A percentile compares a stretch with the other conserved stretches of the same genome.
phyloP scores from a whole-genome alignment of 345 rosid species.

The Camelina laxa region DNA sequence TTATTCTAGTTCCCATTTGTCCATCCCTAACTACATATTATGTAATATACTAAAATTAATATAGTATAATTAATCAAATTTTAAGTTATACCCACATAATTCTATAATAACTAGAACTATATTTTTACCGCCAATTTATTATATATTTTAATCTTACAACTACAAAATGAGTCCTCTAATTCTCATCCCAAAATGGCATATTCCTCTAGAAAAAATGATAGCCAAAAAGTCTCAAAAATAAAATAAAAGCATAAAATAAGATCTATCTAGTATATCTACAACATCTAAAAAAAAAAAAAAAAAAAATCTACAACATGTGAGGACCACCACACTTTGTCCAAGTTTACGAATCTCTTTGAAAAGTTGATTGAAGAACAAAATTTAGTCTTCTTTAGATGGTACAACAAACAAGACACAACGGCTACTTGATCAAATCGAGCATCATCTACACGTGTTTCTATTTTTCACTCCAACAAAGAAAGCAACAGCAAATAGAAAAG shows the following conservation, averaged over 20 bases:
- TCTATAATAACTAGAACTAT: too few relatives aligned
- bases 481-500: not conserved
- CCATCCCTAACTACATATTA: too few relatives aligned
- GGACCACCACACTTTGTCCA: conserved; percentile 25
- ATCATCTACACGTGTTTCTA: conserved; percentile 23
- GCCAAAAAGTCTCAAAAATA: not conserved
- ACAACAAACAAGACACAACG: not conserved
- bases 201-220: not conserved
- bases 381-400: not conserved
- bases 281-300: too few relatives aligned
- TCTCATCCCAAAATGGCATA: conserved; percentile 20
- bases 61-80: not conserved
- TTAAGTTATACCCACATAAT: not conserved
- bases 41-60: not conserved
- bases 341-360: conserved; percentile 4
- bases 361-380: not conserved
- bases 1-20: too few relatives aligned
- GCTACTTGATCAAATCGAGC: conserved; percentile 22
- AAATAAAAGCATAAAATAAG: not conserved
- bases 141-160: too few relatives aligned
- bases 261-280: not conserved
- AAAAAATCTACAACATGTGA: conserved; percentile 5
- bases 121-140: too few relatives aligned
- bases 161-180: too few relatives aligned
- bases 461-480: not conserved